Conservation (phyloP, 495 filamentous ascomycete species). For the Gamarada debralockiae region DNA sequence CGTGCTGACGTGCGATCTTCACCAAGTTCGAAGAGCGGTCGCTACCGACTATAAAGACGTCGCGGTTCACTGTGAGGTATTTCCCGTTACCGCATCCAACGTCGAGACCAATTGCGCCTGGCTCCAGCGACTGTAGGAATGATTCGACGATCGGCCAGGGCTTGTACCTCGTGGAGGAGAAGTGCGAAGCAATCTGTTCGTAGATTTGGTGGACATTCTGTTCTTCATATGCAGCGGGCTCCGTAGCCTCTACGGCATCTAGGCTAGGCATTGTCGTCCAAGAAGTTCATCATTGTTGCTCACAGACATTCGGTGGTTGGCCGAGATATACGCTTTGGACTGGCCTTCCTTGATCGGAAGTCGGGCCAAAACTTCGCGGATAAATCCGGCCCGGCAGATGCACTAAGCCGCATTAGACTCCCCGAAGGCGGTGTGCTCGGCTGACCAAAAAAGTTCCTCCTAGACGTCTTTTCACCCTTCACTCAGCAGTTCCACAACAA, state of each 20-base stretch:
- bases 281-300: constrained; percentile 1
- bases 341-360: background rate
- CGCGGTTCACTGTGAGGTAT: constrained; percentile 75
- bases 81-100: constrained; percentile 97
- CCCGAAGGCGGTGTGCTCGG: constrained; percentile 1
- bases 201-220: constrained; percentile 90
- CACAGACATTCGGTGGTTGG: constrained; percentile 4
- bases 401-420: background rate
- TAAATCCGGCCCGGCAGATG: background rate
- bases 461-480: background rate
- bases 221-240: constrained; percentile 60
- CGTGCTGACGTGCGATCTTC: constrained; percentile 64
- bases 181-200: constrained; percentile 90
- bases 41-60: constrained; percentile 79
- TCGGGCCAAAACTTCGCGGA: background rate
- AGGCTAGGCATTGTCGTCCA: background rate
- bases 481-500: background rate
- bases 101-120: constrained; percentile 83
- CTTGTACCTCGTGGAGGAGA: constrained; percentile 94
- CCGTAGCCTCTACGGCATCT: background rate
- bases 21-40: constrained; percentile 81
- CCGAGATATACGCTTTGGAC: constrained; percentile 12
- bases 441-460: background rate
- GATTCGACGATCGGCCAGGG: constrained; percentile 90
- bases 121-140: constrained; percentile 64